phyloP scores from a whole-genome alignment of 1,284 basidiomycete species.

The Marasmius tenuissimus region DNA sequence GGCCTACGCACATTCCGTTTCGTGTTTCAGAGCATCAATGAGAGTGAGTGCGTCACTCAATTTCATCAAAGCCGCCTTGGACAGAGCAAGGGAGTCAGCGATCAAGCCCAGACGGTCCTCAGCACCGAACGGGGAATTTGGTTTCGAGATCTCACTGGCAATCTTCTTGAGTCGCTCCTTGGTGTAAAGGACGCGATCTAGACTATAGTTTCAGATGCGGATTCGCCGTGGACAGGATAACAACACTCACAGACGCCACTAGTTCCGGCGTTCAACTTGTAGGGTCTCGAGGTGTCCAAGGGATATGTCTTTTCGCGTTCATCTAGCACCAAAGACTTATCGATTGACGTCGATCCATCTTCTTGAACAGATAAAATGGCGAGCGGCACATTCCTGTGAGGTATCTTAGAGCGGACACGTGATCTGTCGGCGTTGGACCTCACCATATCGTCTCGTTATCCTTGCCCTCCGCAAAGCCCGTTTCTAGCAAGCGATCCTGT shows the following conservation, averaged over 20 bases:
- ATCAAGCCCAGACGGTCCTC: constrained; percentile 91
- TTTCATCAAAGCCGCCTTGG: constrained; percentile 78
- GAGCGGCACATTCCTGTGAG: constrained; percentile 75
- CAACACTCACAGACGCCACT: constrained; percentile 78
- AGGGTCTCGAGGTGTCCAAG: constrained; percentile 70
- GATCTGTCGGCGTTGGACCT: background rate
- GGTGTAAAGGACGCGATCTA: constrained; percentile 87
- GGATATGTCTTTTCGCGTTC: constrained; percentile 71
- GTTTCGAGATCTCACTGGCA: constrained; percentile 74
- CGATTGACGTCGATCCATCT: constrained; percentile 57
- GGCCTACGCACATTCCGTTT: constrained; percentile 70
- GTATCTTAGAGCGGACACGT: constrained; percentile 10
- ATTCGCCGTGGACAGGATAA: background rate
- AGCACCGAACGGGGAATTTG: constrained; percentile 68
- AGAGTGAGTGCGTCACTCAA: constrained; percentile 80
- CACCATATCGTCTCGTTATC: constrained; percentile 94
- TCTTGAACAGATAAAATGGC: constrained; percentile 66
- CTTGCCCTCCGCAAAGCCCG: constrained; percentile 75
- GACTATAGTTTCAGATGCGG: background rate
- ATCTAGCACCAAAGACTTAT: constrained; percentile 71
- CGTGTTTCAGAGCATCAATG: constrained; percentile 66
- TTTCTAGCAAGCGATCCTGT: constrained; percentile 93
- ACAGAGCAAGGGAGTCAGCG: constrained; percentile 78
- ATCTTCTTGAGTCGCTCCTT: constrained; percentile 81
- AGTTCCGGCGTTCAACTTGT: constrained; percentile 90